Evolutionary conservation across 306 rosid species (phyloP).

Genomic region (Quercus berberidifolia): DNA sequence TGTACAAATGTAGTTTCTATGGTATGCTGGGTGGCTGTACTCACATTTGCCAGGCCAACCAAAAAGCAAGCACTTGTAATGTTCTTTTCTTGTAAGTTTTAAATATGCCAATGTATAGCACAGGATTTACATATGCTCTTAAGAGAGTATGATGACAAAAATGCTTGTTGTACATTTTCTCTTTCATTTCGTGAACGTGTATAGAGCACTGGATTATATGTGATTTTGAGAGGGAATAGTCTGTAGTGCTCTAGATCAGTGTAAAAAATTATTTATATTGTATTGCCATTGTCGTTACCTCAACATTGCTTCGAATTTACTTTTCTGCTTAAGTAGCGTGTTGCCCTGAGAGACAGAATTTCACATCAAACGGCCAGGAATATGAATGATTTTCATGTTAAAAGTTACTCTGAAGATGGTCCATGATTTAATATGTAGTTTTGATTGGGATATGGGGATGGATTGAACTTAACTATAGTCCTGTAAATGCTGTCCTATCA

Average conservation of each 20-base stretch:
- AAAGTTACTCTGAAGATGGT: not conserved
- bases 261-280: not conserved
- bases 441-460: no score
- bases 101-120: constrained; percentile 37
- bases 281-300: not conserved
- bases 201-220: constrained; percentile 17
- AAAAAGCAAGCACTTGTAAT: constrained; percentile 32
- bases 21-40: constrained; percentile 36
- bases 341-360: no score
- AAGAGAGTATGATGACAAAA: constrained; percentile 29
- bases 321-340: no score
- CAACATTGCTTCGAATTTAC: no score
- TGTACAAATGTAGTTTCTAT: constrained; percentile 20
- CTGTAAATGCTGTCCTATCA: no score
- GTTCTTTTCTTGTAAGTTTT: constrained; percentile 14
- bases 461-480: no score
- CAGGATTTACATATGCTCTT: constrained; percentile 31
- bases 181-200: constrained; percentile 7
- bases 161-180: constrained; percentile 20
- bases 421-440: no score
- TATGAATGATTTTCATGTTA: no score
- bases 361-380: not conserved
- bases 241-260: not conserved
- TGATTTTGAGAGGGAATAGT: constrained; percentile 9
- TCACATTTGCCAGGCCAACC: constrained; percentile 20